These are phyloP conservation scores for Coniferiporia weirii DNA, from an alignment of 1,284 basidiomycete genomes.

Conservation along the genomic window DNA sequence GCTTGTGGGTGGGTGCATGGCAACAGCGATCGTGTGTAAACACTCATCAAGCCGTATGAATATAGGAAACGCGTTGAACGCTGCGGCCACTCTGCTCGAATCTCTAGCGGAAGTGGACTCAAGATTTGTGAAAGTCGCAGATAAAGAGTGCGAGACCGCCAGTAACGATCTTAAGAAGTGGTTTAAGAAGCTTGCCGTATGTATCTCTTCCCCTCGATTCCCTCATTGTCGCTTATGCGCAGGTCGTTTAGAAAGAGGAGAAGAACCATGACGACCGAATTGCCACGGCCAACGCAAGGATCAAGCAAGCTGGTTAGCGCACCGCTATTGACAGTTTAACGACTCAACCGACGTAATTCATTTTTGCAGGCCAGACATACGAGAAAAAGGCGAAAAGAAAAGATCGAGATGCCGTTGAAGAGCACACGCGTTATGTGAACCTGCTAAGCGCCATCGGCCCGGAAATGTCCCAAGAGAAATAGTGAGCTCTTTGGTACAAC, in stretches of 20 bases:
- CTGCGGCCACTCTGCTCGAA: conserved; percentile 63
- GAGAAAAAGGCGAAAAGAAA: conserved; percentile 78
- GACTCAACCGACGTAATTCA: background rate
- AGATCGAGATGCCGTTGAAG: conserved; percentile 59
- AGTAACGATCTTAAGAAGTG: conserved; percentile 72
- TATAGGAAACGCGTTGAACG: conserved; percentile 53
- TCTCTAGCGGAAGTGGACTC: conserved; percentile 59
- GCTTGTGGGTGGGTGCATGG: conserved; percentile 47
- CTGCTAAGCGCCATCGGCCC: conserved; percentile 67
- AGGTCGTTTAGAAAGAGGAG: conserved; percentile 61
- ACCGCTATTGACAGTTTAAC: background rate
- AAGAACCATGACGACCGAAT: conserved; percentile 68
- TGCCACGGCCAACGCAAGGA: conserved; percentile 59
- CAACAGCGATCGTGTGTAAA: background rate
- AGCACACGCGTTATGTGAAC: conserved; percentile 72
- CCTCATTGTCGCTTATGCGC: conserved; percentile 7
- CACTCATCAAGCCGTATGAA: background rate
- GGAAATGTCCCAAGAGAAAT: conserved; percentile 73
- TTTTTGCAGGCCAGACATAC: conserved; percentile 50
- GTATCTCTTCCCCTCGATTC: conserved; percentile 19
- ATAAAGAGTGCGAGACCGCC: conserved; percentile 64
- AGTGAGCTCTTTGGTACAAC: conserved; percentile 39
- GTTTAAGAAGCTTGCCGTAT: conserved; percentile 74
- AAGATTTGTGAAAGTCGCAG: conserved; percentile 68
- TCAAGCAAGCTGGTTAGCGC: conserved; percentile 64